Evolutionary conservation across 148 eudicot genomes (phyloP).

Genomic region (Rheum nobile): DNA sequence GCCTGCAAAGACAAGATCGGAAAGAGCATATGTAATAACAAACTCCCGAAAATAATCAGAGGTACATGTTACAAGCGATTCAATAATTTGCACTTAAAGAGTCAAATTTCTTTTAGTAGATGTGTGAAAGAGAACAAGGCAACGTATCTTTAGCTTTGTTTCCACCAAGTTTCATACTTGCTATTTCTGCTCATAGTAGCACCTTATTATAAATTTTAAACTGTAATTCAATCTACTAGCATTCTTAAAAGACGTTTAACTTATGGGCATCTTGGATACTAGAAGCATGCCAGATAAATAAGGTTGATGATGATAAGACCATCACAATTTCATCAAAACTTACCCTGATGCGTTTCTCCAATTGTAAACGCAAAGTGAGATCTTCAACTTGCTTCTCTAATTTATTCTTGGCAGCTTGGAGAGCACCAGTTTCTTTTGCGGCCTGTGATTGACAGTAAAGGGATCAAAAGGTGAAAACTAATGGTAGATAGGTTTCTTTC

Average conservation of each 20-base stretch:
- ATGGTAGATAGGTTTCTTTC: background rate
- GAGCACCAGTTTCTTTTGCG: constrained; percentile 96
- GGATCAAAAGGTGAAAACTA: background rate
- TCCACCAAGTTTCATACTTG: background rate
- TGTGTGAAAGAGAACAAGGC: background rate
- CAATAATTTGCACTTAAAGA: background rate
- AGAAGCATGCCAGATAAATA: background rate
- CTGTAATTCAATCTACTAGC: background rate
- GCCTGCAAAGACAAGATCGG: constrained; percentile 32
- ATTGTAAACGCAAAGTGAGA: constrained; percentile 87
- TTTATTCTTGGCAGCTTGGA: constrained; percentile 98
- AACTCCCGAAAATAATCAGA: background rate
- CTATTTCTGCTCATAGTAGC: background rate
- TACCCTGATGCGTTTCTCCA: constrained; percentile 98
- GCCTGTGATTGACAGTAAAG: constrained; percentile 39
- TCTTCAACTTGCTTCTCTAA: constrained; percentile 99
- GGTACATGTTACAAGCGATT: background rate
- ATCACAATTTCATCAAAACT: constrained; percentile 15
- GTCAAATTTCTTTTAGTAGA: background rate
- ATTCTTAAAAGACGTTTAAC: background rate
- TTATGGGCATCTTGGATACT: background rate
- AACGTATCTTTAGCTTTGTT: background rate
- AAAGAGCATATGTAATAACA: background rate
- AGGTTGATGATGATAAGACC: background rate
- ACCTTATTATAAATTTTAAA: background rate